A percentile compares a stretch with the other conserved stretches of the same genome.
Conservation (phyloP, 169 alveolate species). For the Cryptosporidium felis region DNA sequence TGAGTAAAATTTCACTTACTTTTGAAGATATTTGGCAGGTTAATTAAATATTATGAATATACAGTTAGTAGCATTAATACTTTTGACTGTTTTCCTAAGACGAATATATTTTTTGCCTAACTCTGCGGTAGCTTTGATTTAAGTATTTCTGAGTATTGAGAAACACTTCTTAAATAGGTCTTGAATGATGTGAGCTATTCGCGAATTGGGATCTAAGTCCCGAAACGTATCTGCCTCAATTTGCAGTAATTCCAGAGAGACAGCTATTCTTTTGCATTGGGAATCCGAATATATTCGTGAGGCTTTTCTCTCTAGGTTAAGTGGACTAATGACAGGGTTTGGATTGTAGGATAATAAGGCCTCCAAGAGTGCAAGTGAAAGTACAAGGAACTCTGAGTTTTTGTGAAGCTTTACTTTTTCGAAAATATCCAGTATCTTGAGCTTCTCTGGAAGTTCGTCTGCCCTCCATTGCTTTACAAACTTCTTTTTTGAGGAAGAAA, state of each 20-base stretch:
- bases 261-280: neutral
- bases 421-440: slow-evolving; percentile 2
- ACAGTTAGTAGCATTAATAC: neutral
- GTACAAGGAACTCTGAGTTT: slow-evolving; percentile 10
- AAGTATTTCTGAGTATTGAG: neutral
- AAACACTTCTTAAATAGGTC: slow-evolving; percentile 15
- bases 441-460: slow-evolving; percentile 4
- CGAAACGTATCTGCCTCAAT: neutral
- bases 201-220: neutral
- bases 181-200: neutral
- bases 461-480: slow-evolving; percentile 29
- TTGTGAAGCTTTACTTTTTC: neutral
- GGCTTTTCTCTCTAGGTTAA: neutral
- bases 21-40: neutral
- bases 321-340: slow-evolving; percentile 1
- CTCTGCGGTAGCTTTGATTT: neutral
- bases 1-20: neutral
- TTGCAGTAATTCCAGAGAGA: neutral
- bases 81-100: neutral
- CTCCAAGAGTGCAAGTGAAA: slow-evolving; percentile 26
- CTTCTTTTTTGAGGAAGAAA: slow-evolving; percentile 50
- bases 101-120: neutral
- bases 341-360: slow-evolving; percentile 12
- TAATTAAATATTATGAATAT: neutral
- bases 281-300: slow-evolving; percentile 6